A percentile compares a stretch with the other conserved stretches of the same genome.
These are phyloP conservation scores for Oryza australiensis DNA, from an alignment of 176 grass and related monocot genomes.

Conservation along the genomic window DNA sequence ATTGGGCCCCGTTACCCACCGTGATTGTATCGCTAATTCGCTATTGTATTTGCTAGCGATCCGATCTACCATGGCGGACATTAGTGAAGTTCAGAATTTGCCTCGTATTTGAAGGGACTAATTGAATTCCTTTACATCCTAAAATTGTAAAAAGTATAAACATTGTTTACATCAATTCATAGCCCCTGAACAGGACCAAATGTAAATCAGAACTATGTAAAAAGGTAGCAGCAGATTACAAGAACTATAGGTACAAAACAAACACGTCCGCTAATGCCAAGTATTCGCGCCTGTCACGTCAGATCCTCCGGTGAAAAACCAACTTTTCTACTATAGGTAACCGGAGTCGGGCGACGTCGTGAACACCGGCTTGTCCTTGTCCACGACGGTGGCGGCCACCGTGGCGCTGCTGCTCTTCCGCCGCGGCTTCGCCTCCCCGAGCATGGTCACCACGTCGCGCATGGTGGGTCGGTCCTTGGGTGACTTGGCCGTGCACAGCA, in stretches of 20 bases:
- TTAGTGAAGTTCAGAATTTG: not conserved
- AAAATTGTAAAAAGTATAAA: slow-evolving; percentile 42
- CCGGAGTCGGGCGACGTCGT: slow-evolving; percentile 72
- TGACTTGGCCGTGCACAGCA: slow-evolving; percentile 81
- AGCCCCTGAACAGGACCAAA: slow-evolving; percentile 8
- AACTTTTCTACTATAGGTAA: slow-evolving; percentile 44
- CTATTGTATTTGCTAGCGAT: too few species aligned
- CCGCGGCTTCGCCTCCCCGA: slow-evolving; percentile 84
- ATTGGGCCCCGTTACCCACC: too few species aligned
- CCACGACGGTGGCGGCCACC: slow-evolving; percentile 45
- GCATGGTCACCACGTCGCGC: slow-evolving; percentile 94
- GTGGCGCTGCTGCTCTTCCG: slow-evolving; percentile 82
- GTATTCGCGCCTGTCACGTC: not conserved
- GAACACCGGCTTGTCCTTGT: slow-evolving; percentile 95
- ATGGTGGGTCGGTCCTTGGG: slow-evolving; percentile 90
- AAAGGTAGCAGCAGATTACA: slow-evolving; percentile 1
- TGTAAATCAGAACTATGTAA: slow-evolving; percentile 43
- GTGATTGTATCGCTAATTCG: too few species aligned
- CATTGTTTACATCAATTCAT: slow-evolving; percentile 42
- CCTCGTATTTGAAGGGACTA: slow-evolving; percentile 20
- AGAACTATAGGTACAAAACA: slow-evolving; percentile 48
- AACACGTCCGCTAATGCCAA: not conserved
- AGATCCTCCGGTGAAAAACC: slow-evolving; percentile 8
- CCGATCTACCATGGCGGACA: too few species aligned
- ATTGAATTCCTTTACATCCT: slow-evolving; percentile 41